Conservation (phyloP, 306 rosid genomes). For the Medicago ruthenica region DNA sequence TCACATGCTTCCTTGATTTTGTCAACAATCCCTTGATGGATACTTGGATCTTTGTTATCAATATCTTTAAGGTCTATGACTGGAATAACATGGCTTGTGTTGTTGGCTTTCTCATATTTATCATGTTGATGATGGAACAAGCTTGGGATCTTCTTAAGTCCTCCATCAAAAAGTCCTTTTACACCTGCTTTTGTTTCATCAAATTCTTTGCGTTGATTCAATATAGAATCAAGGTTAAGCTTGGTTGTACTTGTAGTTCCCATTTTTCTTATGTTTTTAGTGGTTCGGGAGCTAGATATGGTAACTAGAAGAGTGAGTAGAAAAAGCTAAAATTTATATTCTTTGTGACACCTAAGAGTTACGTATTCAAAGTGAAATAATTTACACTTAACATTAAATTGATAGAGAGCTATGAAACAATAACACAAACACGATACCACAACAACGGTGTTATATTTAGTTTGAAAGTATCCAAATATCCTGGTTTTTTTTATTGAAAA, state of each 20-base stretch:
- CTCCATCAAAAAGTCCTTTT: conserved; percentile 64
- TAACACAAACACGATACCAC: too few relatives aligned
- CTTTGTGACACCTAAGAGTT: too few relatives aligned
- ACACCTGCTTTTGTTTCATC: conserved; percentile 51
- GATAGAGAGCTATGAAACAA: too few relatives aligned
- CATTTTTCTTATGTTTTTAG: background rate
- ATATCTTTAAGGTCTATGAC: conserved; percentile 45
- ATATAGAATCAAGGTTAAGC: background rate
- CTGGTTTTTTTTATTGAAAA: too few relatives aligned
- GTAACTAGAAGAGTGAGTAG: background rate
- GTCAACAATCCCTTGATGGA: conserved; percentile 29
- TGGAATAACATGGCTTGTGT: conserved; percentile 43
- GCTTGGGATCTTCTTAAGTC: conserved; percentile 52
- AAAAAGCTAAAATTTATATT: too few relatives aligned
- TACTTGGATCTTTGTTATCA: background rate
- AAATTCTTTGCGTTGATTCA: conserved; percentile 44
- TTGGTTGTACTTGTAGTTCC: background rate
- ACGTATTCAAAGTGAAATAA: too few relatives aligned
- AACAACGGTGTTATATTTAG: too few relatives aligned
- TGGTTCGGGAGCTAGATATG: background rate
- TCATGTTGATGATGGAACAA: conserved; percentile 48
- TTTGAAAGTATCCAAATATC: too few relatives aligned
- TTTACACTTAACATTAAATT: too few relatives aligned
- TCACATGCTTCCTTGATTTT: conserved; percentile 39
- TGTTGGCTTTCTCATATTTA: conserved; percentile 29